These are phyloP conservation scores for Coniochaeta pulveracea DNA, from an alignment of 2,329 filamentous ascomycete species.

Conservation along the genomic window DNA sequence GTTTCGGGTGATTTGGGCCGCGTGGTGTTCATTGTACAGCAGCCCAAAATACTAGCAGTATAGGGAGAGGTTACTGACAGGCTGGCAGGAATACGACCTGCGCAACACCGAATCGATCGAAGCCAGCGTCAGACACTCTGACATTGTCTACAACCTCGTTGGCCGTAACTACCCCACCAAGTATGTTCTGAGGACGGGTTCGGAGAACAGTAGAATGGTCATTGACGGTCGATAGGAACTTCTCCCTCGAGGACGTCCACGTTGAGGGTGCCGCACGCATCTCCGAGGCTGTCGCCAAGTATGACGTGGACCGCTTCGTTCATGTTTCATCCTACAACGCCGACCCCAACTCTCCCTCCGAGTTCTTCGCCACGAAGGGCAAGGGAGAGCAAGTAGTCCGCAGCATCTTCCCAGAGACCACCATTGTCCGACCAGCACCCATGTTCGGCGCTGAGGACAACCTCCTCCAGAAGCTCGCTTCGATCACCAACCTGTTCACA, in stretches of 20 bases:
- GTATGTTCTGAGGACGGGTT: conserved; percentile 32
- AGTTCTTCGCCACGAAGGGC: conserved; percentile 91
- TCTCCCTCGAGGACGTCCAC: conserved; percentile 83
- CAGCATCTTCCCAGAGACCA: conserved; percentile 90
- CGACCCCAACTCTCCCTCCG: conserved; percentile 64
- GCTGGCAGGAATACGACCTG: conserved; percentile 74
- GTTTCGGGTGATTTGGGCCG: conserved; percentile 88
- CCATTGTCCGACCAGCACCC: conserved; percentile 86
- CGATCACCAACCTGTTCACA: conserved; percentile 71
- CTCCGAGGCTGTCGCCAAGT: conserved; percentile 88
- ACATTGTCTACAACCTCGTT: conserved; percentile 93
- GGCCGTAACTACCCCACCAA: conserved; percentile 95
- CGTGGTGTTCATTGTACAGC: conserved; percentile 68
- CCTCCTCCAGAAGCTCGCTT: conserved; percentile 76
- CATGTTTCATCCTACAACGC: conserved; percentile 96
- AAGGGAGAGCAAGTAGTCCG: conserved; percentile 71
- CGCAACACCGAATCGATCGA: conserved; percentile 93
- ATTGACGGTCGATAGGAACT: conserved; percentile 58
- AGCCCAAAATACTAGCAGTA: neutral
- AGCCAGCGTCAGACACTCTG: conserved; percentile 91
- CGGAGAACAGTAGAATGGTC: neutral
- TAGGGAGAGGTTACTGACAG: conserved; percentile 7
- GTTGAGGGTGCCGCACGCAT: conserved; percentile 89
- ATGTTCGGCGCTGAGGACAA: conserved; percentile 94
- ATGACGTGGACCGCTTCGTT: conserved; percentile 93